phyloP scores from a whole-genome alignment of 352 stramenopile genomes.

The Stramenopiles sp. region DNA sequence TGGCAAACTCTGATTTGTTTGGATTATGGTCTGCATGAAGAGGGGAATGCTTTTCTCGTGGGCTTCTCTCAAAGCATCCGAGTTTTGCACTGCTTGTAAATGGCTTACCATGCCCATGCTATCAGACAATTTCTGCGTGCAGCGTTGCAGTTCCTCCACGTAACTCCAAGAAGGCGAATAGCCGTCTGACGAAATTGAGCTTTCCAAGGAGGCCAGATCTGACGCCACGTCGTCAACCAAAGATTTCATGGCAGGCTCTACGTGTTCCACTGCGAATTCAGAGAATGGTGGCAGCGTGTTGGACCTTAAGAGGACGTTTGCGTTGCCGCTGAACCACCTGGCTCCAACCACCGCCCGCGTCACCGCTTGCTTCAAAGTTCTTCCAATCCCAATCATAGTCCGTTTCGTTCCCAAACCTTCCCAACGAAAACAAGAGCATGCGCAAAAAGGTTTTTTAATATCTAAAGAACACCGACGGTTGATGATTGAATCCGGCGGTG shows the following conservation, averaged over 20 bases:
- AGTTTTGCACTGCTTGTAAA: slow-evolving; percentile 89
- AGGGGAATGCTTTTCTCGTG: slow-evolving; percentile 76
- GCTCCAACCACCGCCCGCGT: too few relatives aligned
- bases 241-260: slow-evolving; percentile 35
- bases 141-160: slow-evolving; percentile 68
- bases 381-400: too few relatives aligned
- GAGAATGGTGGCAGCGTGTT: slow-evolving; percentile 37
- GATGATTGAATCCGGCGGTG: too few relatives aligned
- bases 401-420: too few relatives aligned
- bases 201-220: slow-evolving; percentile 35
- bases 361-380: too few relatives aligned
- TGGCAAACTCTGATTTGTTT: slow-evolving; percentile 66
- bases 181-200: slow-evolving; percentile 22
- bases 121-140: slow-evolving; percentile 66
- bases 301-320: slow-evolving; percentile 40
- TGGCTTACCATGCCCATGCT: slow-evolving; percentile 84
- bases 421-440: too few relatives aligned
- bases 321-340: too few relatives aligned
- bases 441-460: too few relatives aligned
- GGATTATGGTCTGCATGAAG: slow-evolving; percentile 72
- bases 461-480: too few relatives aligned
- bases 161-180: slow-evolving; percentile 51
- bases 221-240: slow-evolving; percentile 33
- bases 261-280: slow-evolving; percentile 33
- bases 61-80: slow-evolving; percentile 66